phyloP scores from a whole-genome alignment of 1,284 basidiomycete species.

The Stereum hirsutum region DNA sequence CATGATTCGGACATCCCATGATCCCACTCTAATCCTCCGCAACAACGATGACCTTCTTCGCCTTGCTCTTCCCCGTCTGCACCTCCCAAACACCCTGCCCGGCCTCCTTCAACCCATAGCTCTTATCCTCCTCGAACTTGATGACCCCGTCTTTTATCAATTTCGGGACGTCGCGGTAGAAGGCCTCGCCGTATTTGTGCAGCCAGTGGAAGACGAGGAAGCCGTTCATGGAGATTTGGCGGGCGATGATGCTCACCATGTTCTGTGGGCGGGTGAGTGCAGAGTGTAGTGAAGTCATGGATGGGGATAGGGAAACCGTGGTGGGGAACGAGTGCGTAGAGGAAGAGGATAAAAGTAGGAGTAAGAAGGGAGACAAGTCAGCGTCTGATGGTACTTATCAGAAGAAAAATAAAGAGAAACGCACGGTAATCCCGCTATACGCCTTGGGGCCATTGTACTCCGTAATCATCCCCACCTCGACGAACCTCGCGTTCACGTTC shows the following conservation, averaged over 20 bases:
- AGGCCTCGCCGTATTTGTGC: slow-evolving; percentile 28
- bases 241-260: slow-evolving; percentile 30
- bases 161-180: slow-evolving; percentile 41
- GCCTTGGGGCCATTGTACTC: slow-evolving; percentile 13
- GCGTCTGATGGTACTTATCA: slow-evolving; percentile 15
- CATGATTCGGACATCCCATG: neutral
- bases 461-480: slow-evolving; percentile 22
- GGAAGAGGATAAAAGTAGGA: no score
- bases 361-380: neutral
- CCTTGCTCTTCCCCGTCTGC: slow-evolving; percentile 47
- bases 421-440: neutral
- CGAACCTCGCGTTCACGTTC: slow-evolving; percentile 41
- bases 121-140: slow-evolving; percentile 48
- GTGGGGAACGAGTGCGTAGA: no score
- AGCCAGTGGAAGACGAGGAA: slow-evolving; percentile 41
- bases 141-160: slow-evolving; percentile 48
- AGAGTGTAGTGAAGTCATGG: no score
- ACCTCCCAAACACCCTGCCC: slow-evolving; percentile 43
- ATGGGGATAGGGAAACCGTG: no score
- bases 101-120: slow-evolving; percentile 40
- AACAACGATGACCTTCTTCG: slow-evolving; percentile 46
- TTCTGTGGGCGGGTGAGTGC: no score
- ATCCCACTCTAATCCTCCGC: slow-evolving; percentile 23
- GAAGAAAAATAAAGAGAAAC: slow-evolving; percentile 5
- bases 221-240: slow-evolving; percentile 47